Evolutionary conservation across 2,329 filamentous ascomycete genomes (phyloP), one percentile per base, ranked within the genome.

Genomic region (Gnomoniopsis smithogilvyi): DNA sequence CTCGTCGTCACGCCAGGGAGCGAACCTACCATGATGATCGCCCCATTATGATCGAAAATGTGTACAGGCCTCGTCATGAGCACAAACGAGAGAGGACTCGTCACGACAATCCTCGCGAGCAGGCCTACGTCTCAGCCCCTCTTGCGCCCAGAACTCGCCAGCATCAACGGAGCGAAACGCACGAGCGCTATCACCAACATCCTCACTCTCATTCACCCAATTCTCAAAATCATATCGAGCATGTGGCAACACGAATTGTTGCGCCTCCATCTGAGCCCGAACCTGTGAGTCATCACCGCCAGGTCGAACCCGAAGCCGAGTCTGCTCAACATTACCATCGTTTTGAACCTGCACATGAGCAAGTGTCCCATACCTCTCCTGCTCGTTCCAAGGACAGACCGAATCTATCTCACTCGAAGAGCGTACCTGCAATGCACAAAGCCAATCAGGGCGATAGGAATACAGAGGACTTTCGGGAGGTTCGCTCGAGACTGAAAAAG

Each of bases 201-300:
- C 57, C 60, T 6, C 50, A 57, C 24, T 24, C 15, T n/a, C 53
- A 62, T 17, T 62, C 60, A 7, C 56, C 60, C 11, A 41, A 11
- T 22, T 12, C 47, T 11, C 21, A 45, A 15, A 43, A 10, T 33
- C 11, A 24, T 6, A 15, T 19, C 24, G 22, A 24, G n/a, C 34
- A 26, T 7, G 36, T 21, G 17, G 19, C 10, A 38, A 17, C 21
- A n/a, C 14, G 3, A 15, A 33, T 38, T 2, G 11, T 15, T 24
- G 19, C 45, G 8, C 19, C 45, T 8, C 21, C 41, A 17, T 17
- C 36, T 22, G 47, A 6, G 2, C 47, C 46, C n/a, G 17, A 45
- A n/a, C 41, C 41, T n/a, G 41, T 11, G 10, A 6, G 3, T 45
- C 41, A 6, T 19, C n/a, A 19, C 3, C 41, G 15, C n/a, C n/a